These are phyloP conservation scores for Blastocystis hominis DNA, from an alignment of 352 stramenopile species.

Conservation along the genomic window DNA sequence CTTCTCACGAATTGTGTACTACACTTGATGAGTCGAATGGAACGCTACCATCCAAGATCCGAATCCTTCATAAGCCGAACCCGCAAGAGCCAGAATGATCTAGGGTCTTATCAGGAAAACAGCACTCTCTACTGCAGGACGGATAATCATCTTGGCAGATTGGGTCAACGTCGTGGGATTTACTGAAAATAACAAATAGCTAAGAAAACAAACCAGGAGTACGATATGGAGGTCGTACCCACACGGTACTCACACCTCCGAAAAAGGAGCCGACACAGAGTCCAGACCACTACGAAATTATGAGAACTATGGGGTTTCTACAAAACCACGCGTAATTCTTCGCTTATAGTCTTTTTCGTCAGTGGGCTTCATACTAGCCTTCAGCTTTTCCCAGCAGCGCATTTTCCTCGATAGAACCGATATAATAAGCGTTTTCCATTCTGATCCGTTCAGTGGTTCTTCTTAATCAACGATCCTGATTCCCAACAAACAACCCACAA, in stretches of 20 bases:
- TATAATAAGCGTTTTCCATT: background rate
- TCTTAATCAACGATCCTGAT: background rate
- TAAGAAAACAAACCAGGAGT: background rate
- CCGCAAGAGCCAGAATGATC: background rate
- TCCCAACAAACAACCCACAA: background rate
- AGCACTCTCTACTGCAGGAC: background rate
- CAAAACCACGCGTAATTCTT: constrained; percentile 27
- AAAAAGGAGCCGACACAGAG: background rate
- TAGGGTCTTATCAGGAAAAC: background rate
- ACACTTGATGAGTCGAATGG: background rate
- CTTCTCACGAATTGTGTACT: constrained; percentile 10
- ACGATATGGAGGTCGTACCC: background rate
- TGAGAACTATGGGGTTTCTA: background rate
- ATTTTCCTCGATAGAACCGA: background rate
- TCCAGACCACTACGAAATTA: constrained; percentile 7
- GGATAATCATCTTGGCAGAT: constrained; percentile 17
- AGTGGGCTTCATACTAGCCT: constrained; percentile 35
- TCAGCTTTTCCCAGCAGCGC: constrained; percentile 29
- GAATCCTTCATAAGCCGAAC: background rate
- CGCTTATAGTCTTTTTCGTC: constrained; percentile 17
- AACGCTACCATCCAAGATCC: background rate
- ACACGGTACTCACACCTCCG: constrained; percentile 7
- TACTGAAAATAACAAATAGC: background rate
- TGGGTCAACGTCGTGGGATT: background rate
- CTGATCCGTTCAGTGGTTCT: background rate